A percentile compares a stretch with the other conserved stretches of the same genome.
These are phyloP conservation scores for Penstemon barbatus DNA, from an alignment of 257 asterid genomes.

Conservation along the genomic window DNA sequence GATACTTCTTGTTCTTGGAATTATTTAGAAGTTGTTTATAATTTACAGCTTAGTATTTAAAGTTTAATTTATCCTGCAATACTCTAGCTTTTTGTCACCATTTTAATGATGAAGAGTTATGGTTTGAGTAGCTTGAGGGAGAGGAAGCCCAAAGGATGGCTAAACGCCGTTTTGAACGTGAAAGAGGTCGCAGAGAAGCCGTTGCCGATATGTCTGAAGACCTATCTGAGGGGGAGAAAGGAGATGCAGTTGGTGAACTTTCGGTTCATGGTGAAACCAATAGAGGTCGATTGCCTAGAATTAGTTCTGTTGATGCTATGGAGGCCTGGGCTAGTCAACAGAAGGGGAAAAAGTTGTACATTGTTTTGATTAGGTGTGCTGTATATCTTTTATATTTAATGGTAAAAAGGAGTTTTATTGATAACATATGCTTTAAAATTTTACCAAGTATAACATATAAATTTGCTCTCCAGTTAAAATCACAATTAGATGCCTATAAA, in stretches of 20 bases:
- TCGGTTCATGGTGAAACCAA: slow-evolving; percentile 26
- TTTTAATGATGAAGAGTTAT: slow-evolving; percentile 14
- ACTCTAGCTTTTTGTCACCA: slow-evolving; percentile 7
- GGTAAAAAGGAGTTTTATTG: slow-evolving; percentile 1
- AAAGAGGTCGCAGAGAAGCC: slow-evolving; percentile 34
- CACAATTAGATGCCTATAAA: background rate
- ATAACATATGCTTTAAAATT: background rate
- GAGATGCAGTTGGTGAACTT: slow-evolving; percentile 23
- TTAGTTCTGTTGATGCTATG: slow-evolving; percentile 28
- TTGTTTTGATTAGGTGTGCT: slow-evolving; percentile 33
- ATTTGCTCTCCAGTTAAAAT: background rate
- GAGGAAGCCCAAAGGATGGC: slow-evolving; percentile 32
- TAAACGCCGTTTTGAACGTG: slow-evolving; percentile 31
- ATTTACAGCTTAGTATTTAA: slow-evolving; percentile 8
- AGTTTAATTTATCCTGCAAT: slow-evolving; percentile 5
- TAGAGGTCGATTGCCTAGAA: slow-evolving; percentile 27
- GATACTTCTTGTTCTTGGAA: background rate
- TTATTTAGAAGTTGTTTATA: slow-evolving; percentile 9
- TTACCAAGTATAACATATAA: slow-evolving; percentile 17
- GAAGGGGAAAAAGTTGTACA: slow-evolving; percentile 34
- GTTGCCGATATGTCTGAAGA: slow-evolving; percentile 39
- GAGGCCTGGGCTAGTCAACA: slow-evolving; percentile 33
- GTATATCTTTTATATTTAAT: slow-evolving; percentile 11
- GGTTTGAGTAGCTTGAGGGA: slow-evolving; percentile 28
- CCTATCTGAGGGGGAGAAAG: slow-evolving; percentile 37